phyloP scores from a whole-genome alignment of 179 eudicot genomes.

The Pouteria campechiana region DNA sequence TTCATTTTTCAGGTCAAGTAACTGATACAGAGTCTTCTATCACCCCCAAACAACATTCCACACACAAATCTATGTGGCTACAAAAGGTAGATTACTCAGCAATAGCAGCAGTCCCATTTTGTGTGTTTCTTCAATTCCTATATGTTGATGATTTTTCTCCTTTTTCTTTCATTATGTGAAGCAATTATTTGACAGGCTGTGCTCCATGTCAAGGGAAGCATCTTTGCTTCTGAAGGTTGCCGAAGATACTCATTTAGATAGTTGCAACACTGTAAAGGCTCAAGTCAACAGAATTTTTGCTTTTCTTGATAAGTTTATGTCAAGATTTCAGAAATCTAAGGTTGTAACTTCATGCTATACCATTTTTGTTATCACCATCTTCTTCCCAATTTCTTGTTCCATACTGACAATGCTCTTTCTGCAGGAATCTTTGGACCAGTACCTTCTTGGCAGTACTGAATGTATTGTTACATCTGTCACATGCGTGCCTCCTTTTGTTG shows the following conservation, averaged over 20 bases:
- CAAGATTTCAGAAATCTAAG: constrained; percentile 60
- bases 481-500: constrained; percentile 32
- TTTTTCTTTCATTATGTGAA: constrained; percentile 21
- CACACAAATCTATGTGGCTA: constrained; percentile 73
- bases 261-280: constrained; percentile 48
- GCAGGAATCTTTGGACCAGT: constrained; percentile 58
- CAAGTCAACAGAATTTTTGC: constrained; percentile 22
- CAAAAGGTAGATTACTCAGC: constrained; percentile 49
- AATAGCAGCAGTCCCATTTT: not conserved
- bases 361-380: too few relatives aligned
- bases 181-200: constrained; percentile 76
- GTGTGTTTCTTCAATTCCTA: not conserved
- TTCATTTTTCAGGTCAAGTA: constrained; percentile 8
- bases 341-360: constrained; percentile 12
- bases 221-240: constrained; percentile 52
- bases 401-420: not conserved
- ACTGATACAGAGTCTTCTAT: constrained; percentile 11
- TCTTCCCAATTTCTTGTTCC: not conserved
- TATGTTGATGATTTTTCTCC: not conserved
- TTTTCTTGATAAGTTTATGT: constrained; percentile 46
- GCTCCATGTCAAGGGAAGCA: constrained; percentile 52
- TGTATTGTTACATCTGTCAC: constrained; percentile 16
- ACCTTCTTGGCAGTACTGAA: constrained; percentile 52
- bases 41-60: constrained; percentile 30
- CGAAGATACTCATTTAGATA: constrained; percentile 37